These are phyloP conservation scores for Clonostachys chloroleuca DNA, from an alignment of 2,329 filamentous ascomycete species.

Conservation along the genomic window DNA sequence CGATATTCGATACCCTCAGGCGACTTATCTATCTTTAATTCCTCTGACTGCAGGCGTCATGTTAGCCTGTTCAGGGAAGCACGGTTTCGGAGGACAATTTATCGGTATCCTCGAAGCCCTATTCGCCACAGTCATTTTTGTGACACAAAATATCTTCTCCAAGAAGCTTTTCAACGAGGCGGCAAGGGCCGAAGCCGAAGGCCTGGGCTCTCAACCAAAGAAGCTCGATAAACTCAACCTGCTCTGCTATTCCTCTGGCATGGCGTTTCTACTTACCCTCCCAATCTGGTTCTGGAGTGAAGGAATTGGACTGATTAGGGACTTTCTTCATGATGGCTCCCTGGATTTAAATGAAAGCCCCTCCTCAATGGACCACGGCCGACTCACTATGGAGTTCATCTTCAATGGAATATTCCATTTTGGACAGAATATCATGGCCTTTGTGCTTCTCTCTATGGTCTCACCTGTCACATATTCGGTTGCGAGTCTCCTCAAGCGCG, in stretches of 20 bases:
- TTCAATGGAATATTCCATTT: slow-evolving; percentile 99
- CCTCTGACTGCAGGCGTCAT: slow-evolving; percentile 93
- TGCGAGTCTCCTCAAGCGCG: slow-evolving; percentile 91
- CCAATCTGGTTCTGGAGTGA: slow-evolving; percentile 95
- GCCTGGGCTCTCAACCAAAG: slow-evolving; percentile 53
- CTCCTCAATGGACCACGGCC: slow-evolving; percentile 71
- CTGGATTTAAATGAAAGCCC: slow-evolving; percentile 57
- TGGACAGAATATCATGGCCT: slow-evolving; percentile 91
- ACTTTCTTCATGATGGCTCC: slow-evolving; percentile 77
- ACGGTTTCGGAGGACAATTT: slow-evolving; percentile 74
- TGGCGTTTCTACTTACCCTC: slow-evolving; percentile 82
- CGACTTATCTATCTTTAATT: slow-evolving; percentile 86
- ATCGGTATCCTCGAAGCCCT: slow-evolving; percentile 88
- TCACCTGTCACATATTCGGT: slow-evolving; percentile 97
- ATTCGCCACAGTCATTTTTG: slow-evolving; percentile 87
- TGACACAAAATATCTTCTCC: slow-evolving; percentile 97
- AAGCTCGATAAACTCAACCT: slow-evolving; percentile 97
- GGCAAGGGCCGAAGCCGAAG: slow-evolving; percentile 76
- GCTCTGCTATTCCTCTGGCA: slow-evolving; percentile 91
- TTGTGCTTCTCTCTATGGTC: slow-evolving; percentile 85
- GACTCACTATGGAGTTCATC: slow-evolving; percentile 76
- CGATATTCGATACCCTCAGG: slow-evolving; percentile 78
- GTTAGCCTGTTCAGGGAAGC: slow-evolving; percentile 87
- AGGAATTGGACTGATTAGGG: slow-evolving; percentile 70
- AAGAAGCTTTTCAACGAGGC: slow-evolving; percentile 97